Evolutionary conservation across 139 green algal genomes (phyloP), one percentile per base, ranked within the genome.

Genomic region (Pedinophyceae sp.): DNA sequence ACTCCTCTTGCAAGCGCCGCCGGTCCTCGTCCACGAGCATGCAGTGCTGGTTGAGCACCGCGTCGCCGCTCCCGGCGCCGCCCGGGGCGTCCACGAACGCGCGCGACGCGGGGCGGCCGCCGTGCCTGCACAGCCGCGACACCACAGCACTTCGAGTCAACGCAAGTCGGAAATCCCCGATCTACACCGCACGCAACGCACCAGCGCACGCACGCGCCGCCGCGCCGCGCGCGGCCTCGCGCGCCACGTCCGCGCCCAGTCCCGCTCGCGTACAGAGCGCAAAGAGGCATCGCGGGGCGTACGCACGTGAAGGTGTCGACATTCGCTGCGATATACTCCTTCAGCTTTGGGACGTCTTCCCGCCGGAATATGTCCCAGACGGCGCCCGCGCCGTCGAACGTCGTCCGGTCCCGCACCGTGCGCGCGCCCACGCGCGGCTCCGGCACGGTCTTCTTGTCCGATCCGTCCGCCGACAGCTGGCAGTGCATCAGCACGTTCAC

Each of bases 401-500:
- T 43, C 34, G 34, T 43, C 34, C 34, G 34, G n/a, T n/a, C 19
- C 10, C 6, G 30, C 22, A 24, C 30, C 6, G 50, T 13, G 29
- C 50, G 13, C n/a, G 10, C 29, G 13, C 50, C 20, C 13, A 6
- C 10, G 6, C 50, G 50, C 30, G 6, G 13, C 50, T 52, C 13
- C 47, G 10, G 10, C 25, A 22, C 25, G 47, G 10, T 15, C 34
- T 43, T 52, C 25, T 52, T 7, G 25, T 43, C 10, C n/a, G n/a
- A n/a, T n/a, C n/a, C n/a, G n/a, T n/a, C n/a, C n/a, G n/a, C n/a
- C n/a, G n/a, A n/a, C n/a, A n/a, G n/a, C 13, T 56, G 50, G 13
- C 13, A 23, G 27, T 58, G 49, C n/a, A 62, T 4, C 13, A 61
- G 28, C 4, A 57, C n/a, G 48, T 71, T 75, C n/a, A 76, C 60